Evolutionary conservation across 225 moss, liverwort and hornwort species (phyloP), one percentile per base, ranked within the genome.

Genomic region (Climacium dendroides): DNA sequence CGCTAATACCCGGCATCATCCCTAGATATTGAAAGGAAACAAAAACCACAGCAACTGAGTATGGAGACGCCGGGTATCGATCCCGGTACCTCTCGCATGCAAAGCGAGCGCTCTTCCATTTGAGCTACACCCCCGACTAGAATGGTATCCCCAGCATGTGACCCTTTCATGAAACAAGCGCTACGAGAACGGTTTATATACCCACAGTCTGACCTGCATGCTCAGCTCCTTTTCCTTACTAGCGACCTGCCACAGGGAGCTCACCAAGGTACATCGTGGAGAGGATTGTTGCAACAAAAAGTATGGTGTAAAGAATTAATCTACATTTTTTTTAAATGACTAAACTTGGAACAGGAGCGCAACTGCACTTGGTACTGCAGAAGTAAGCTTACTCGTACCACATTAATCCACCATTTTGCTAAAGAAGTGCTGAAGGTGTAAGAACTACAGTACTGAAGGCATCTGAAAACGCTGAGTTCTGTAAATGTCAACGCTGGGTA

Each of bases 151-250:
- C 8, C 8, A 8, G 3, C 0, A 0, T 7, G 12, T 34, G 0
- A 75, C 8, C 22, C 52, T 1, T 5, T 1, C 20, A 9, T 75
- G 35, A 3, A 0, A 0, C 0, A 0, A 0, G 0, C 0, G 0
- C 0, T 0, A 4, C 35, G 23, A 5, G 75, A n/a, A 24, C 6
- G 9, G 6, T 9, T 24, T 76, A 0, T 76, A 76, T 53, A 76
- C 1, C 4, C 15, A 75, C 1, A 35, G 24, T 4, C 23, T 15
- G 24, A 35, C 9, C 14, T 23, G 20, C 2, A 8, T 5, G 5
- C 3, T 19, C 1, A 12, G 19, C 0, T 19, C 19, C 4, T 7
- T 0, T 0, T 0, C 1, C 13, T 32, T 7, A 20, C 0, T 28
- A 45, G 6, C 3, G 13, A 28, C 22, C 22, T 18, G 7, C 12